These are phyloP conservation scores for Flueggea neowawraea DNA, from an alignment of 441 rosid genomes.

Conservation along the genomic window DNA sequence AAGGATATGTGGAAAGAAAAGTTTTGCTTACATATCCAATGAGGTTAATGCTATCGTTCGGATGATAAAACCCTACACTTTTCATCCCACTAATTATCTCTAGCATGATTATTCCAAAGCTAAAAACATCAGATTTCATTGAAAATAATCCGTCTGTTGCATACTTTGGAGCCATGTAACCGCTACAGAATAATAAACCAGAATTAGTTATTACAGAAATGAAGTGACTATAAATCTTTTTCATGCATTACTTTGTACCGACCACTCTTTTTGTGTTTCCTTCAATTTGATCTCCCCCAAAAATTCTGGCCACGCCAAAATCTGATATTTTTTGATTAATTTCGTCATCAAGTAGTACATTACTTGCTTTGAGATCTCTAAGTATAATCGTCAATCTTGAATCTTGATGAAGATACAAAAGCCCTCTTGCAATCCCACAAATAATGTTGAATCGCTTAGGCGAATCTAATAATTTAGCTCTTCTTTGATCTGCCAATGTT, in stretches of 20 bases:
- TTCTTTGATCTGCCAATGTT: slow-evolving; percentile 22
- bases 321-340: slow-evolving; percentile 31
- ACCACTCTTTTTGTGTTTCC: slow-evolving; percentile 31
- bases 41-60: slow-evolving; percentile 16
- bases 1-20: too few species aligned
- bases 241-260: slow-evolving; percentile 36
- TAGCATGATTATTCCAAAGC: slow-evolving; percentile 26
- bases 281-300: slow-evolving; percentile 22
- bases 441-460: slow-evolving; percentile 29
- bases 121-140: slow-evolving; percentile 30
- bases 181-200: slow-evolving; percentile 5
- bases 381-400: slow-evolving; percentile 46
- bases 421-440: slow-evolving; percentile 39
- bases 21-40: too few species aligned
- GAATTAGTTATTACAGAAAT: not conserved
- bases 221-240: too few species aligned
- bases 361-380: slow-evolving; percentile 45
- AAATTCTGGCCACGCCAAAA: slow-evolving; percentile 29
- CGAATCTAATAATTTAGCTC: slow-evolving; percentile 31
- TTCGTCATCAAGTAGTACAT: slow-evolving; percentile 20
- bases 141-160: slow-evolving; percentile 14
- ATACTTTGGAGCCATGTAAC: slow-evolving; percentile 28
- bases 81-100: slow-evolving; percentile 22
- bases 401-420: slow-evolving; percentile 52
- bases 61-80: slow-evolving; percentile 19